phyloP scores from a whole-genome alignment of 805 yeast species.

The Saccharomycopsis capsularis region DNA sequence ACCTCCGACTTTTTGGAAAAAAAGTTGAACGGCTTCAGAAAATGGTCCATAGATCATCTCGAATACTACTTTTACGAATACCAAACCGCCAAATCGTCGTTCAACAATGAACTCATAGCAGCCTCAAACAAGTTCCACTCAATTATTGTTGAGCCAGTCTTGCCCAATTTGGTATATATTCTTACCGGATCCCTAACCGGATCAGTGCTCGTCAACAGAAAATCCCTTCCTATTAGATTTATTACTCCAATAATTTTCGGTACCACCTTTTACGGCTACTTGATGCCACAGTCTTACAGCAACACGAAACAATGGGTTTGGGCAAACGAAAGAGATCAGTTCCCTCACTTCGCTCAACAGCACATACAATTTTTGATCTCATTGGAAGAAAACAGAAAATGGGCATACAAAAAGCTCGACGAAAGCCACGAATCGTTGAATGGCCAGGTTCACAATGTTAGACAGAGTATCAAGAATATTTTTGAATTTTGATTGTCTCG shows the following conservation, averaged over 20 bases:
- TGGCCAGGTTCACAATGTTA: constrained; percentile 10
- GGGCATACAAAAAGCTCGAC: not conserved
- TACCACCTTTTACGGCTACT: constrained; percentile 34
- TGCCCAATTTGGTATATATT: constrained; percentile 49
- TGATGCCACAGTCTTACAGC: constrained; percentile 45
- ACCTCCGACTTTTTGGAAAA: constrained; percentile 42
- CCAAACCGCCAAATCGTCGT: constrained; percentile 40
- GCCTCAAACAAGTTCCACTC: constrained; percentile 30
- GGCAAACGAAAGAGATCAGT: constrained; percentile 30
- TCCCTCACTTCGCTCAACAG: constrained; percentile 32
- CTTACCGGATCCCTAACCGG: constrained; percentile 51
- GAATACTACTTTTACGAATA: constrained; percentile 37
- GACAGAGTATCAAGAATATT: constrained; percentile 9
- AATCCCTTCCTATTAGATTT: constrained; percentile 44
- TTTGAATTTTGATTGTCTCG: constrained; percentile 11
- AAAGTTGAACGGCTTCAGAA: constrained; percentile 35
- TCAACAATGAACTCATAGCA: constrained; percentile 35
- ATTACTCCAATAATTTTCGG: constrained; percentile 47
- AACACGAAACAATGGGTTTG: constrained; percentile 28
- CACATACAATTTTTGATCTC: constrained; percentile 24
- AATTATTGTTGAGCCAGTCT: constrained; percentile 43
- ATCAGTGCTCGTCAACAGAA: constrained; percentile 44
- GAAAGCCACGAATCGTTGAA: constrained; percentile 10
- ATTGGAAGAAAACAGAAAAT: constrained; percentile 21
- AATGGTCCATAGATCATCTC: constrained; percentile 33